Evolutionary conservation across 169 alveolate genomes (phyloP).

Genomic region (Plasmodium malariae): DNA sequence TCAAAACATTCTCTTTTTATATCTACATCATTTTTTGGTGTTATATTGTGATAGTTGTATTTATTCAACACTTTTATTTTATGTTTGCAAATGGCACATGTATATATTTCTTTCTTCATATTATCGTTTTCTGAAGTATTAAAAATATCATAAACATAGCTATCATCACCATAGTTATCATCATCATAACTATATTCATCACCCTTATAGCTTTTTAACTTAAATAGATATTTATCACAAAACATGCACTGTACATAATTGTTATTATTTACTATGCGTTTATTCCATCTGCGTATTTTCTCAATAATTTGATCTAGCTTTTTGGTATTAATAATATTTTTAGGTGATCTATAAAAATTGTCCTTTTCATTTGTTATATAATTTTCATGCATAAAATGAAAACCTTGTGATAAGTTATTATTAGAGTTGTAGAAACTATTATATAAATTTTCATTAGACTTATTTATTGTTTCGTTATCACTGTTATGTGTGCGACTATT

Average conservation of each 20-base stretch:
- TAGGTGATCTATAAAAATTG: neutral
- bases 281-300: slow-evolving; percentile 42
- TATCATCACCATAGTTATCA: no score
- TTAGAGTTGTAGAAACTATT: no score
- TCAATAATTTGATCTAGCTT: slow-evolving; percentile 45
- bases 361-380: neutral
- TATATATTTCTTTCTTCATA: slow-evolving; percentile 26
- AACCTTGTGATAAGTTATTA: neutral
- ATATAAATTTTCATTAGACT: neutral
- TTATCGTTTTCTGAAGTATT: slow-evolving; percentile 9
- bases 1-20: slow-evolving; percentile 5
- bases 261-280: slow-evolving; percentile 8
- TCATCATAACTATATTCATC: no score
- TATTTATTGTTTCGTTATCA: slow-evolving; percentile 13
- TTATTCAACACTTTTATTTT: slow-evolving; percentile 41
- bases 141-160: no score
- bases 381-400: neutral
- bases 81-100: slow-evolving; percentile 50
- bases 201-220: slow-evolving; percentile 20
- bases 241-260: slow-evolving; percentile 54
- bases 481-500: neutral
- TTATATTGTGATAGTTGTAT: slow-evolving; percentile 19
- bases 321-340: slow-evolving; percentile 3
- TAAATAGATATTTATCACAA: slow-evolving; percentile 57
- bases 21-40: neutral